phyloP scores from a whole-genome alignment of 148 eudicot species.

The Arctostaphylos glauca region DNA sequence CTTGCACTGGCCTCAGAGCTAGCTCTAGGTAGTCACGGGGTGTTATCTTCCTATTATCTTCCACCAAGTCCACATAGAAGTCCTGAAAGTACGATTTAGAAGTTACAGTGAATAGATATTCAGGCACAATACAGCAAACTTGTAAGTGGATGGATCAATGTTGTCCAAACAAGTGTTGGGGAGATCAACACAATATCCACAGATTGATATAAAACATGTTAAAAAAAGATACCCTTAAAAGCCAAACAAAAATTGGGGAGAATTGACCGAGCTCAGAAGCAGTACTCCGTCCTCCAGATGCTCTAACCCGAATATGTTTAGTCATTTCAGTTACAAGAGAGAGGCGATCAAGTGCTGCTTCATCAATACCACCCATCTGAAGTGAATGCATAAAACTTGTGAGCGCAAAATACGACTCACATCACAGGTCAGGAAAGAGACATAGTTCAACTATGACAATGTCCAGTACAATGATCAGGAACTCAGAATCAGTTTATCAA shows the following conservation, averaged over 20 bases:
- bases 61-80: conserved; percentile 84
- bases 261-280: conserved; percentile 97
- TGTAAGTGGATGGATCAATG: not conserved
- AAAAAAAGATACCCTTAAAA: conserved; percentile 64
- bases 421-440: not conserved
- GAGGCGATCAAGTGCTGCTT: conserved; percentile 92
- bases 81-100: conserved; percentile 47
- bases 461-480: not conserved
- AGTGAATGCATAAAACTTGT: conserved; percentile 4
- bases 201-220: conserved; percentile 2
- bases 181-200: not conserved
- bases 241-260: conserved; percentile 97
- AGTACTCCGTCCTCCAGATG: conserved; percentile 80
- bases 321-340: conserved; percentile 99
- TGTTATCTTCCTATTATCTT: conserved; percentile 84
- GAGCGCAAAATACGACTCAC: not conserved
- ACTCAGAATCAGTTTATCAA: not conserved
- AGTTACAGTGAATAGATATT: not conserved
- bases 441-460: not conserved
- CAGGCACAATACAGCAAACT: not conserved
- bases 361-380: conserved; percentile 99
- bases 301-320: conserved; percentile 90
- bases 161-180: too few relatives aligned
- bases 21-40: conserved; percentile 97
- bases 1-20: conserved; percentile 80